Conservation (phyloP, 164 flowering plant genomes). For the Aristolochia contorta region DNA sequence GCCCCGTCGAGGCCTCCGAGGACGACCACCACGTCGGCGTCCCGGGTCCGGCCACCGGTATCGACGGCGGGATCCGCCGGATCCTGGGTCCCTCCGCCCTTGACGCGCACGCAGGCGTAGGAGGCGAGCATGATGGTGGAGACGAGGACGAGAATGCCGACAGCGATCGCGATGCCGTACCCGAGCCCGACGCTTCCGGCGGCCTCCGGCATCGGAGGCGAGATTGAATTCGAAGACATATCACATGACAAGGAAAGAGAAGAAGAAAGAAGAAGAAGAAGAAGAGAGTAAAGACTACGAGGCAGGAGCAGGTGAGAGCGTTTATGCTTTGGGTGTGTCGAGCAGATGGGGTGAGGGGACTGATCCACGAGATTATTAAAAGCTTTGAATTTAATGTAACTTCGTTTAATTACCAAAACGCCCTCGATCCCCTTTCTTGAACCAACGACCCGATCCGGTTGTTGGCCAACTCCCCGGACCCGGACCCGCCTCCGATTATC, state of each 20-base stretch:
- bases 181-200: constrained; percentile 39
- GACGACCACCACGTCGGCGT: constrained; percentile 10
- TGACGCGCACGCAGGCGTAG: constrained; percentile 37
- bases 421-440: not conserved
- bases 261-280: constrained; percentile 5
- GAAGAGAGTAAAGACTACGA: constrained; percentile 1
- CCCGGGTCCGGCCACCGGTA: not conserved
- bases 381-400: constrained; percentile 1
- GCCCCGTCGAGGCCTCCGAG: constrained; percentile 38
- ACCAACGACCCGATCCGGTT: too few relatives aligned
- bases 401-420: not conserved
- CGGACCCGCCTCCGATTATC: too few relatives aligned
- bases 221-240: constrained; percentile 10
- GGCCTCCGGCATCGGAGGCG: constrained; percentile 12
- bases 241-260: constrained; percentile 2
- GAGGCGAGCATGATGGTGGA: constrained; percentile 52
- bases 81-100: constrained; percentile 6
- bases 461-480: too few relatives aligned
- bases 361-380: constrained; percentile 5
- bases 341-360: not conserved
- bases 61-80: not conserved
- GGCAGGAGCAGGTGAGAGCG: constrained; percentile 2
- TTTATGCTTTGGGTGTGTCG: not conserved
- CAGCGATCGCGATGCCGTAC: constrained; percentile 50
- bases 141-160: constrained; percentile 47